phyloP scores from a whole-genome alignment of 1,284 basidiomycete genomes.

The Ceratobasidium papillatum region DNA sequence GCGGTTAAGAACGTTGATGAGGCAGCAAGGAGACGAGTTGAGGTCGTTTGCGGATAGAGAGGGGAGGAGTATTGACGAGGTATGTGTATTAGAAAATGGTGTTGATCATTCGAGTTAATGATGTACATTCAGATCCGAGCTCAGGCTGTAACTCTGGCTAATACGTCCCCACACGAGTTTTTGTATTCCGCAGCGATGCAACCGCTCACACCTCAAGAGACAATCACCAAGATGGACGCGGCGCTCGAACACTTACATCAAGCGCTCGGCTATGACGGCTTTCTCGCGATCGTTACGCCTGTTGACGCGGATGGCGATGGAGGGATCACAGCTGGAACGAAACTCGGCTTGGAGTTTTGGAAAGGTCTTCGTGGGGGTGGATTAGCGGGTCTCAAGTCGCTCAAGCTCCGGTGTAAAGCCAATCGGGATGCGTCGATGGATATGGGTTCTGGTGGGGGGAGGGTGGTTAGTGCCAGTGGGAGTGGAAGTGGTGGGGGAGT shows the following conservation, averaged over 20 bases:
- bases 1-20: conserved; percentile 14
- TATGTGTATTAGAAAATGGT: background rate
- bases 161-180: conserved; percentile 33
- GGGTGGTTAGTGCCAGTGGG: background rate
- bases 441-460: background rate
- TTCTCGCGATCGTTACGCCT: conserved; percentile 37
- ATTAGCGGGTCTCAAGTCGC: conserved; percentile 36
- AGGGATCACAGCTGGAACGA: conserved; percentile 41
- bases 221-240: conserved; percentile 34
- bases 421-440: conserved; percentile 12
- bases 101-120: background rate
- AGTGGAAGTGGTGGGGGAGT: background rate
- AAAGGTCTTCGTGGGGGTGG: conserved; percentile 39
- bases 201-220: conserved; percentile 19
- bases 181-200: conserved; percentile 24
- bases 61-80: conserved; percentile 33
- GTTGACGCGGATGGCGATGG: conserved; percentile 39
- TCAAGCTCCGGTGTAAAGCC: conserved; percentile 38
- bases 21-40: conserved; percentile 36
- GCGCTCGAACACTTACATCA: conserved; percentile 36
- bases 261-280: conserved; percentile 36
- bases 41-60: conserved; percentile 38
- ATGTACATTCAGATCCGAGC: conserved; percentile 33
- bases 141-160: conserved; percentile 26
- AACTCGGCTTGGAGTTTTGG: conserved; percentile 41